Percentiles rank a stretch among this genome's conserved stretches.
Conservation (phyloP, 768 basidiomycete genomes). For the Mycena capillaripes region DNA sequence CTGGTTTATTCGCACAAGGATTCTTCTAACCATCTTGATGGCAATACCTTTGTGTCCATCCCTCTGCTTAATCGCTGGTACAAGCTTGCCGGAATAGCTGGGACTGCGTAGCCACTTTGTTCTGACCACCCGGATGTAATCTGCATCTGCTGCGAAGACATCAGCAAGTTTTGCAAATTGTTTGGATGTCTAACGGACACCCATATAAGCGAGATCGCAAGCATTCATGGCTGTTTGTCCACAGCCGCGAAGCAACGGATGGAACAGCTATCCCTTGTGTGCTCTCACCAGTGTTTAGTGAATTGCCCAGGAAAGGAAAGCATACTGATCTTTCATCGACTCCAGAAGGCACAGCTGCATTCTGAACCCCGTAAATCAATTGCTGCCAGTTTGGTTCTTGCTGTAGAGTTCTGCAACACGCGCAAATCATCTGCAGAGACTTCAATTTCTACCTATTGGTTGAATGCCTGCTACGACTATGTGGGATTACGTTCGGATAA, state of each 20-base stretch:
- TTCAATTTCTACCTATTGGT: not conserved
- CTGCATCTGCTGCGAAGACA: too few species aligned
- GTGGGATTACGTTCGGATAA: not conserved
- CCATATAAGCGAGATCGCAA: not conserved
- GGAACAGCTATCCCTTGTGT: not conserved
- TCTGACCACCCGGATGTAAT: too few species aligned
- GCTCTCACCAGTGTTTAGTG: not conserved
- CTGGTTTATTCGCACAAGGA: too few species aligned
- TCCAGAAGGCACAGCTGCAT: not conserved
- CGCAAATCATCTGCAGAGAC: not conserved
- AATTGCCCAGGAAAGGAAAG: not conserved
- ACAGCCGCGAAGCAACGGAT: not conserved
- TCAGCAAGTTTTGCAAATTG: not conserved
- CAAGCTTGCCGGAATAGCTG: too few species aligned
- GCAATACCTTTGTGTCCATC: too few species aligned
- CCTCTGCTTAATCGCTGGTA: too few species aligned
- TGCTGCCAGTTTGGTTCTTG: not conserved
- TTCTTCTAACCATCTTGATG: too few species aligned
- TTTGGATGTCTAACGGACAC: not conserved
- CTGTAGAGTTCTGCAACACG: not conserved
- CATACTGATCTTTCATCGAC: not conserved
- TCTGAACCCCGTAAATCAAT: not conserved
- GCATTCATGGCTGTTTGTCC: not conserved
- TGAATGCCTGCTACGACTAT: not conserved
- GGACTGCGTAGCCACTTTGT: too few species aligned